phyloP scores from a whole-genome alignment of 2,329 filamentous ascomycete species.

The Fusarium abutilonis region DNA sequence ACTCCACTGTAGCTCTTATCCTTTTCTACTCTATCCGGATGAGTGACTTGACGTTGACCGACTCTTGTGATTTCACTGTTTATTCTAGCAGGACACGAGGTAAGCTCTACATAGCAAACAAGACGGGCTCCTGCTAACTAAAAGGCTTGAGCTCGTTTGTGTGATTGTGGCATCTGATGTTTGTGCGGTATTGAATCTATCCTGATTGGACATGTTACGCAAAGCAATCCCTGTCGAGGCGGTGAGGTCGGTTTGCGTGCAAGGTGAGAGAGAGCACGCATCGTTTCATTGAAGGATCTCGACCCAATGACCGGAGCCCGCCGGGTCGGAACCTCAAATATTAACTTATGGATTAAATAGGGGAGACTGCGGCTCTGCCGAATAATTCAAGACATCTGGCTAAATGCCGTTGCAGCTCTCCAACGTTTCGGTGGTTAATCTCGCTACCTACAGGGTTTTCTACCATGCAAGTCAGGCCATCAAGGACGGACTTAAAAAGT shows the following conservation, averaged over 20 bases:
- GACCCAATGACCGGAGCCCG: neutral
- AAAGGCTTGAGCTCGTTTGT: no score
- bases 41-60: neutral
- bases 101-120: no score
- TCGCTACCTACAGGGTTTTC: neutral
- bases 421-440: neutral
- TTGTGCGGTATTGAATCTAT: neutral
- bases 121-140: no score
- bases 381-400: neutral
- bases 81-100: no score
- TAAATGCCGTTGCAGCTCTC: neutral
- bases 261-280: neutral
- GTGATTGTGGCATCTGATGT: no score
- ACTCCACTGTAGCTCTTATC: neutral
- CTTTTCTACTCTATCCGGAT: neutral
- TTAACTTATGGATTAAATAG: conserved; percentile 5
- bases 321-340: conserved; percentile 1
- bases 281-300: conserved; percentile 2
- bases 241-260: neutral
- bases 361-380: conserved; percentile 4
- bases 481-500: neutral
- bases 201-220: neutral
- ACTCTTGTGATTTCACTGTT: no score
- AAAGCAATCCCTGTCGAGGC: neutral
- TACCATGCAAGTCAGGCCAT: conserved; percentile 19